Evolutionary conservation across 805 yeast species (phyloP).

Genomic region (Saccharomycopsis guyanensis): DNA sequence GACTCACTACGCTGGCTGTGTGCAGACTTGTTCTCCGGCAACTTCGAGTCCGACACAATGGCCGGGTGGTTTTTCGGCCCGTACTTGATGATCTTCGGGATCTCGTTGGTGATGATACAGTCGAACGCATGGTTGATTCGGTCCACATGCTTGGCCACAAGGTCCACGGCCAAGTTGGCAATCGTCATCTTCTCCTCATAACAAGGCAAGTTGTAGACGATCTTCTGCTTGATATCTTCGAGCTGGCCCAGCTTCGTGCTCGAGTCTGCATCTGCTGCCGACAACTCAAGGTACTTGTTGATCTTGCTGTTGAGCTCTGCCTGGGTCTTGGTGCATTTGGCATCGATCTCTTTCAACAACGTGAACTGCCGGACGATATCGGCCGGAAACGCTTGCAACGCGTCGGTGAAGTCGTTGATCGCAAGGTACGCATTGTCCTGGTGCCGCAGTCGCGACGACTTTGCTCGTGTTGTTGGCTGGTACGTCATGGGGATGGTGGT

Average conservation of each 20-base stretch:
- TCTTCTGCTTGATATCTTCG: constrained; percentile 12
- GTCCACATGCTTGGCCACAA: constrained; percentile 55
- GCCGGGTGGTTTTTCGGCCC: constrained; percentile 90
- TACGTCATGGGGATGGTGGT: not conserved
- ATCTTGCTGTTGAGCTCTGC: constrained; percentile 59
- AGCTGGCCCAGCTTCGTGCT: constrained; percentile 18
- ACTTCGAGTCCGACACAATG: constrained; percentile 52
- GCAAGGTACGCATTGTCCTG: constrained; percentile 12
- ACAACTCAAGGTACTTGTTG: constrained; percentile 36
- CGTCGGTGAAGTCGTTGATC: constrained; percentile 83
- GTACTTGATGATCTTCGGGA: constrained; percentile 68
- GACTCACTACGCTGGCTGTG: constrained; percentile 77
- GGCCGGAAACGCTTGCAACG: constrained; percentile 80
- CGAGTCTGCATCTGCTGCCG: constrained; percentile 21
- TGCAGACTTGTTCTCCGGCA: constrained; percentile 48
- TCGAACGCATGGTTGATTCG: constrained; percentile 79
- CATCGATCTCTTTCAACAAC: constrained; percentile 84
- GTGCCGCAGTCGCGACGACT: not conserved
- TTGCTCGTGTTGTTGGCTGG: not conserved
- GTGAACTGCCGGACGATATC: constrained; percentile 84
- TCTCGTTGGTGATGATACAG: constrained; percentile 64
- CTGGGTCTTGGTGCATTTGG: constrained; percentile 73
- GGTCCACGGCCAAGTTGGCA: constrained; percentile 82
- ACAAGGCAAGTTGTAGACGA: constrained; percentile 61
- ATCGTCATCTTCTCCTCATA: constrained; percentile 97